Base-by-base conservation (phyloP, 768 basidiomycete species). In the Russula sp. region DNA sequence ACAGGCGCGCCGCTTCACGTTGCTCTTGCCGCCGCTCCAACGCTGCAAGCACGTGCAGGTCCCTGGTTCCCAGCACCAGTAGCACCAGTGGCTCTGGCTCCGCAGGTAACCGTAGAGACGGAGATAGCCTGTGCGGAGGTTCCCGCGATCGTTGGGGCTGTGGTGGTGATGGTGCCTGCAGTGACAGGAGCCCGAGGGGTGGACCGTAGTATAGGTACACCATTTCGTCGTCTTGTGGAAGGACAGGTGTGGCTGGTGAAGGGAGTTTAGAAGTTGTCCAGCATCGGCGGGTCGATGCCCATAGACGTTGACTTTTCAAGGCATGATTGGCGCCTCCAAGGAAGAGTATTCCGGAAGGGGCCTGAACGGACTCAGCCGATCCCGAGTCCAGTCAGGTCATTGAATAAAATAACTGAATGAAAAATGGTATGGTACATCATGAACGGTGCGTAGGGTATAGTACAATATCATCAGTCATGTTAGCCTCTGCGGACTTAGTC, bases 1-100 rank as follows among this genome's bases (percentile, higher is more conserved):
- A 57, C 16, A 51, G 62, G 13, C 62, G 57, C 16, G 46, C 45
- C 2, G 57, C 62, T 18, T 63, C 52, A 46, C 57, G 62, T 46
- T 4, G 46, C 22, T 49, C 62, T 7, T 63, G 62, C 20, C 62
- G 50, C 45, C n/a, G n/a, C n/a, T 63, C 62, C 10, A 63, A 25
- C 25, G 49, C 8, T 9, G 29, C 62, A 14, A 59, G 62, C 14
- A 63, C 11, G 13, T 22, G 34, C 9, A 52, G 62, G 39, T 63
- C 62, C 11, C 42, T 53, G 16, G 62, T 57, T 10, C 52, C 62
- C 14, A 63, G 35, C 29, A 7, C 57, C 11, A 57, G 62, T 7
- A 63, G 42, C 13, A 63, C 10, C 10, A 22, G 62, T 0, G 39
- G 51, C 38, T 25, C 43, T 35, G 38, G 36, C 29, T 18, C 36